Evolutionary conservation across 495 filamentous ascomycete species (phyloP).

Genomic region (Massariosphaeria phaeospora): DNA sequence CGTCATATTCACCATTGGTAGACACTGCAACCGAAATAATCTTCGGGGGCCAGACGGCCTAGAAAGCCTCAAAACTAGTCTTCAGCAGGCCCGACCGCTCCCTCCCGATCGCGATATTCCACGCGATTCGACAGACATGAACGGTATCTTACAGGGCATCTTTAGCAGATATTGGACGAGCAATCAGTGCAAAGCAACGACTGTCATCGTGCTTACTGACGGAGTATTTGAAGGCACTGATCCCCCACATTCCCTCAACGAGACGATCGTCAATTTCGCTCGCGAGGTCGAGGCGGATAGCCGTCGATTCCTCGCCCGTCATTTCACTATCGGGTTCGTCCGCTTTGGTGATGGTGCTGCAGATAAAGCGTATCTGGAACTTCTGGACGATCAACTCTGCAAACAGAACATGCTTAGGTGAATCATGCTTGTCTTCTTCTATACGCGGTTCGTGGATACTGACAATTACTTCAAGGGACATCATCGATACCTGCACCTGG

Average conservation of each 20-base stretch:
- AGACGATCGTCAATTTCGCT: conserved; percentile 7
- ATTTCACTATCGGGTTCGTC: conserved; percentile 39
- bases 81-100: not conserved
- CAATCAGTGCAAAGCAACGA: conserved; percentile 4
- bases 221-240: conserved; percentile 33
- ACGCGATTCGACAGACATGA: conserved; percentile 8
- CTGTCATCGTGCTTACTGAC: conserved; percentile 39
- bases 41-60: not conserved
- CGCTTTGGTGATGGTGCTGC: conserved; percentile 36
- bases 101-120: not conserved
- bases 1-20: conserved; percentile 28
- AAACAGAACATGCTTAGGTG: conserved; percentile 16
- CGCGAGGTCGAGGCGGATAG: conserved; percentile 4
- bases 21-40: no score
- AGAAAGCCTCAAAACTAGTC: not conserved
- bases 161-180: conserved; percentile 15
- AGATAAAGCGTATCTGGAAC: conserved; percentile 30
- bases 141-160: not conserved
- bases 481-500: conserved; percentile 37
- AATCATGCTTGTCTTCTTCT: conserved; percentile 1
- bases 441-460: not conserved
- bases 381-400: conserved; percentile 36
- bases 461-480: conserved; percentile 32
- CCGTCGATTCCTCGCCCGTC: conserved; percentile 19
- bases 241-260: conserved; percentile 10